Percentiles rank a stretch among this genome's conserved stretches.
Evolutionary conservation across 345 rosid genomes (phyloP).

Genomic region (Eucalyptus polybractea): DNA sequence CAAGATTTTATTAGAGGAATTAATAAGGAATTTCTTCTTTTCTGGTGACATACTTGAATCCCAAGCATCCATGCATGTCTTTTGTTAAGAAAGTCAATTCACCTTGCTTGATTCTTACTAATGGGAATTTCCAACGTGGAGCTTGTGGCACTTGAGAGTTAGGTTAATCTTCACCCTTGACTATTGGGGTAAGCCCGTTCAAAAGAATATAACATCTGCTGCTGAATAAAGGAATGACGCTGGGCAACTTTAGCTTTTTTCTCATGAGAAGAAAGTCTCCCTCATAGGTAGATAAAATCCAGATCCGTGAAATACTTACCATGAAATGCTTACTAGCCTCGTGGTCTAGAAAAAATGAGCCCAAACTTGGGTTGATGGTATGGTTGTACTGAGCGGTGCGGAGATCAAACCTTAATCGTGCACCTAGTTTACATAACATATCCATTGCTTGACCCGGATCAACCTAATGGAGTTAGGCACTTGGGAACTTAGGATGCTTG

Average conservation of each 20-base stretch:
- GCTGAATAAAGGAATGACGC: neutral
- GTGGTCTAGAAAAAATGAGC: neutral
- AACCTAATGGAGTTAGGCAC: neutral
- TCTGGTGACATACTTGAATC: neutral
- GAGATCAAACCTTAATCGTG: neutral
- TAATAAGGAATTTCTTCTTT: neutral
- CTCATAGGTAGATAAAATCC: neutral
- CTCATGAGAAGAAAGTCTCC: neutral
- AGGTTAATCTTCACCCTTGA: neutral
- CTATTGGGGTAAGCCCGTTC: neutral
- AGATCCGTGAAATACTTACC: neutral
- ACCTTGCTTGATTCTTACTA: neutral
- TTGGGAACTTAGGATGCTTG: neutral
- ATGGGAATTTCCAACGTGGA: neutral
- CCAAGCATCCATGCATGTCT: neutral
- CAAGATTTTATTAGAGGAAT: neutral
- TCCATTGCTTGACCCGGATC: neutral
- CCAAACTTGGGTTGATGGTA: neutral
- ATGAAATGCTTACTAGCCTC: neutral
- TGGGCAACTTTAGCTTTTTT: neutral
- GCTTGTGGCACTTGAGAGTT: neutral
- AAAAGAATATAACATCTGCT: neutral
- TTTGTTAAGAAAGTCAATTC: neutral
- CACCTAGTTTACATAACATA: neutral
- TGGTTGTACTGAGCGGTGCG: neutral